Conservation (phyloP, 805 yeast genomes). For the Brettanomyces nanus region DNA sequence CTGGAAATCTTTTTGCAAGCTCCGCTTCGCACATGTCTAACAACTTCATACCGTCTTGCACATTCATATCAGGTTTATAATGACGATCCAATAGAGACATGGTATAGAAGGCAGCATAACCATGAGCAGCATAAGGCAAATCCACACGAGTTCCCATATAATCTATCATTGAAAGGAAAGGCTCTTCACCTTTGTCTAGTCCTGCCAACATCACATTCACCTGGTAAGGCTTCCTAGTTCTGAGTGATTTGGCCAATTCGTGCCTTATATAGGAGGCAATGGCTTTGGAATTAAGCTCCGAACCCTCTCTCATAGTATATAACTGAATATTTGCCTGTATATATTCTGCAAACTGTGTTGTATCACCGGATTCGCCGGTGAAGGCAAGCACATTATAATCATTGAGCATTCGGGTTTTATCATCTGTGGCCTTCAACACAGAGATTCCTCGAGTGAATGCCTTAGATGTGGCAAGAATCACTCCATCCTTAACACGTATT, state of each 20-base stretch:
- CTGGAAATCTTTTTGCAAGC: slow-evolving; percentile 76
- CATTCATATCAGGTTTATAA: slow-evolving; percentile 66
- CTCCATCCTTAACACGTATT: slow-evolving; percentile 70
- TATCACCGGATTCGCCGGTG: slow-evolving; percentile 96
- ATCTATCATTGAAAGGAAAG: slow-evolving; percentile 82
- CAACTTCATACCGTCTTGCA: slow-evolving; percentile 72
- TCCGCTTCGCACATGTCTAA: slow-evolving; percentile 70
- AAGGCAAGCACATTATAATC: slow-evolving; percentile 76
- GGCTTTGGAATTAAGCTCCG: slow-evolving; percentile 77
- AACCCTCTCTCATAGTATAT: slow-evolving; percentile 75
- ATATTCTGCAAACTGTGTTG: slow-evolving; percentile 90
- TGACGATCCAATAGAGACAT: slow-evolving; percentile 86
- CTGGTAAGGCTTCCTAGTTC: slow-evolving; percentile 95
- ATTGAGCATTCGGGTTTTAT: slow-evolving; percentile 69
- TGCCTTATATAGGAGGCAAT: slow-evolving; percentile 84
- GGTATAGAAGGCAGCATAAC: slow-evolving; percentile 95
- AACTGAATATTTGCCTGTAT: slow-evolving; percentile 89
- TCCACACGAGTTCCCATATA: slow-evolving; percentile 88
- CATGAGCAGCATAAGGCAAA: slow-evolving; percentile 95
- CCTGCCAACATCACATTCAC: slow-evolving; percentile 90
- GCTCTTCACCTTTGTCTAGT: slow-evolving; percentile 41
- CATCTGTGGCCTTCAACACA: slow-evolving; percentile 67
- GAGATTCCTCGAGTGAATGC: slow-evolving; percentile 91
- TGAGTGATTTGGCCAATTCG: slow-evolving; percentile 76
- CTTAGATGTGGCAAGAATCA: slow-evolving; percentile 87